Evolutionary conservation across 2,329 filamentous ascomycete genomes (phyloP).

Genomic region (Fusarium austroafricanum): DNA sequence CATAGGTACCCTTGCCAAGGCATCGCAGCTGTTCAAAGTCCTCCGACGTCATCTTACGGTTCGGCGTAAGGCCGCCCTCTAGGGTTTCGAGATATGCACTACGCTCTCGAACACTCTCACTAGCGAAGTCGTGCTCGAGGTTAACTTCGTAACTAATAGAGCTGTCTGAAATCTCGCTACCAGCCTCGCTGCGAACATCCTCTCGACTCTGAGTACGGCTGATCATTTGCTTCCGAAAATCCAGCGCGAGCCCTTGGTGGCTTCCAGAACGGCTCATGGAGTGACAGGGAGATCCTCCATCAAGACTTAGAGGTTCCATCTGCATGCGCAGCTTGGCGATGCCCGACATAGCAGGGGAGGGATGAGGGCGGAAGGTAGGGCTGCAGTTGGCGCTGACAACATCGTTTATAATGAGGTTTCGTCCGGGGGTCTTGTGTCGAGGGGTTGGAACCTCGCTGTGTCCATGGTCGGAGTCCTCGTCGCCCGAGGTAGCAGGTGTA

Average conservation of each 20-base stretch:
- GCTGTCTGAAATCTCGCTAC: conserved; percentile 72
- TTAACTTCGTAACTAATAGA: conserved; percentile 86
- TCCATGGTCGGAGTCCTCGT: conserved; percentile 68
- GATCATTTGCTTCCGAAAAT: conserved; percentile 66
- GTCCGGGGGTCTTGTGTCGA: conserved; percentile 52
- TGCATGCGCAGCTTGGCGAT: conserved; percentile 86
- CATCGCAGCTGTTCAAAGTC: conserved; percentile 94
- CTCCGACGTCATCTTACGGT: conserved; percentile 87
- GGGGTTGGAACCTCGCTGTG: conserved; percentile 55
- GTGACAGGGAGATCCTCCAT: conserved; percentile 64
- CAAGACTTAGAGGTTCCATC: conserved; percentile 80
- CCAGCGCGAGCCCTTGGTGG: conserved; percentile 45
- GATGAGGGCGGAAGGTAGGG: conserved; percentile 65
- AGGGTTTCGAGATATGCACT: conserved; percentile 58
- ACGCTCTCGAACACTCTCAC: conserved; percentile 66
- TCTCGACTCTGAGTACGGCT: conserved; percentile 66
- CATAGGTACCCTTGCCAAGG: conserved; percentile 95
- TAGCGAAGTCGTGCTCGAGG: conserved; percentile 86
- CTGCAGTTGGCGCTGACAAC: conserved; percentile 73
- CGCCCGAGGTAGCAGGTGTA: conserved; percentile 66
- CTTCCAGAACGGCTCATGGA: conserved; percentile 67
- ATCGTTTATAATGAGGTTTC: conserved; percentile 60
- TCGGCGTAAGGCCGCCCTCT: conserved; percentile 65
- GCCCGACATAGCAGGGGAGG: conserved; percentile 72
- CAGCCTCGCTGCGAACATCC: conserved; percentile 63